These are phyloP conservation scores for Gentiana macrophylla DNA, from an alignment of 257 asterid species.

Conservation along the genomic window DNA sequence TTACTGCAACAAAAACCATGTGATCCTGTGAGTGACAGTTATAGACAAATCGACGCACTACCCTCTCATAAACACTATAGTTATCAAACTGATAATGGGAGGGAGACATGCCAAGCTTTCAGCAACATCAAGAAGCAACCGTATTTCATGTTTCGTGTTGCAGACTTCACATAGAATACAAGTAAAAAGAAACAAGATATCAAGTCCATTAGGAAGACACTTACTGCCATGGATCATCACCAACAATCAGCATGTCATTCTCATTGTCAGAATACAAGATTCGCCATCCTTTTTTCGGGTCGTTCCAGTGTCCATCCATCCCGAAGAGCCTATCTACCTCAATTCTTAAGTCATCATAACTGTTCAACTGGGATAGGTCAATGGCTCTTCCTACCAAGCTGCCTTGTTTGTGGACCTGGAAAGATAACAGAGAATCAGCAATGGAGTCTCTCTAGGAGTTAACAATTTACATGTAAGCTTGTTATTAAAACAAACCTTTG, in stretches of 20 bases:
- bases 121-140: background rate
- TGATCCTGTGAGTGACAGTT: slow-evolving; percentile 28
- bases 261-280: slow-evolving; percentile 86
- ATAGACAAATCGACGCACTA: slow-evolving; percentile 65
- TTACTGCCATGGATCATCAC: slow-evolving; percentile 99
- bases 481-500: slow-evolving; percentile 41
- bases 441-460: background rate
- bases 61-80: too few relatives aligned
- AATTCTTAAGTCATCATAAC: slow-evolving; percentile 51
- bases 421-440: background rate
- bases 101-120: too few relatives aligned
- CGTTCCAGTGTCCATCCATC: slow-evolving; percentile 78
- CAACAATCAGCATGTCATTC: slow-evolving; percentile 95
- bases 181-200: background rate
- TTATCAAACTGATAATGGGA: too few relatives aligned
- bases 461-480: background rate
- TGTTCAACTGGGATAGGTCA: slow-evolving; percentile 62
- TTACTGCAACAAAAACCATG: slow-evolving; percentile 36
- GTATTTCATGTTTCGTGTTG: background rate
- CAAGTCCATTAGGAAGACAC: slow-evolving; percentile 14
- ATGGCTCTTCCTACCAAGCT: slow-evolving; percentile 91
- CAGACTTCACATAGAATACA: background rate
- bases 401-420: slow-evolving; percentile 97
- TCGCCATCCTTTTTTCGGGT: slow-evolving; percentile 82
- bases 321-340: slow-evolving; percentile 76